Conservation (phyloP, 495 filamentous ascomycete genomes). For the Extremus antarcticus region DNA sequence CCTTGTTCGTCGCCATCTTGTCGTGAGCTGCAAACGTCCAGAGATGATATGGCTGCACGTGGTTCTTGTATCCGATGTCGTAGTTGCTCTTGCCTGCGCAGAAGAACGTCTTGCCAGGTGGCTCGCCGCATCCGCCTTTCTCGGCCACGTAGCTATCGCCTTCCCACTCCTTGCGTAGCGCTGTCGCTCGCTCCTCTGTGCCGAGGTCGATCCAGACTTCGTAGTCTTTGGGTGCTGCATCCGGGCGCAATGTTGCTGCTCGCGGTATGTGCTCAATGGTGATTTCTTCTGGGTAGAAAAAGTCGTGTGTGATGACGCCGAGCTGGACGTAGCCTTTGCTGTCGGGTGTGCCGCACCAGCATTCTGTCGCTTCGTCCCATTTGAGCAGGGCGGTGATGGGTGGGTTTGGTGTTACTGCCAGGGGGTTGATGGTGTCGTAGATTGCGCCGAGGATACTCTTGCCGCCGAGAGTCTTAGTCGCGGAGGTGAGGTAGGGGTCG, state of each 20-base stretch:
- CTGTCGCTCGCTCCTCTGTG: conserved; percentile 1
- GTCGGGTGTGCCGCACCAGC: conserved; percentile 47
- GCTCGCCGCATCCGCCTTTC: neutral
- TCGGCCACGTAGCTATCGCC: neutral
- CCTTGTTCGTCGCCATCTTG: conserved; percentile 28
- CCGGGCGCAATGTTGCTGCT: conserved; percentile 41
- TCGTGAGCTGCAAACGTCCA: conserved; percentile 31
- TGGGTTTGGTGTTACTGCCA: conserved; percentile 4
- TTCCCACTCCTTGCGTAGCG: conserved; percentile 8
- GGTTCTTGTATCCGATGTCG: conserved; percentile 33
- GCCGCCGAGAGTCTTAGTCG: conserved; percentile 4
- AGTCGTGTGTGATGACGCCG: conserved; percentile 35
- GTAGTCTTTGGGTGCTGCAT: conserved; percentile 46
- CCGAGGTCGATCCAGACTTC: conserved; percentile 46
- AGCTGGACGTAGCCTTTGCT: conserved; percentile 32
- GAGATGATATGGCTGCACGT: conserved; percentile 42
- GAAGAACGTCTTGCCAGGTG: conserved; percentile 30
- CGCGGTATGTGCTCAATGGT: conserved; percentile 54
- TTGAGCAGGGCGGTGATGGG: conserved; percentile 38
- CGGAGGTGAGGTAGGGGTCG: conserved; percentile 24
- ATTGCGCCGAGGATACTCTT: neutral
- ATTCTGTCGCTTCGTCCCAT: conserved; percentile 55
- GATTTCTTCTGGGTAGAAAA: conserved; percentile 44
- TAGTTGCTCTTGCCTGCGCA: conserved; percentile 46
- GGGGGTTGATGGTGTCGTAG: neutral